phyloP scores from a whole-genome alignment of 2,329 filamentous ascomycete genomes.

The Botrytis deweyae region DNA sequence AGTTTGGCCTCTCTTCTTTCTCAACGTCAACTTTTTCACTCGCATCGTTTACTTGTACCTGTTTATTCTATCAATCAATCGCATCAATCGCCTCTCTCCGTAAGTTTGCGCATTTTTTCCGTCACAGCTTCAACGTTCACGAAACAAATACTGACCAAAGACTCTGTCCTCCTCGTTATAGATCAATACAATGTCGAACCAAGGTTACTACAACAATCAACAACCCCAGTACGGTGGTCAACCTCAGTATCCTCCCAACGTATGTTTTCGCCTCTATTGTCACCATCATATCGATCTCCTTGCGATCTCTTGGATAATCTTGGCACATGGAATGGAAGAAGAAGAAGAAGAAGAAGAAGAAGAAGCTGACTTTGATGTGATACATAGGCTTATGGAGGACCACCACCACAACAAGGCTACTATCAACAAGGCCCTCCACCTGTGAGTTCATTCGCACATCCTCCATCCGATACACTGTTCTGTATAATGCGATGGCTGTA shows the following conservation, averaged over 20 bases:
- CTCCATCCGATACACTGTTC: not conserved
- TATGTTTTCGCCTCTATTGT: slow-evolving; percentile 29
- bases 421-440: slow-evolving; percentile 27
- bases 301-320: slow-evolving; percentile 10
- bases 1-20: not conserved
- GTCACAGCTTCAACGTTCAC: not conserved
- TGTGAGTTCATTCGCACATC: slow-evolving; percentile 3
- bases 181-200: slow-evolving; percentile 25
- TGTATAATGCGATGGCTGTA: not conserved
- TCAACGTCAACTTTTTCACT: not conserved
- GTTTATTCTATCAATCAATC: slow-evolving; percentile 1
- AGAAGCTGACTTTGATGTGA: slow-evolving; percentile 19
- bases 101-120: slow-evolving; percentile 5
- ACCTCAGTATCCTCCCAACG: slow-evolving; percentile 33
- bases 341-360: slow-evolving; percentile 1
- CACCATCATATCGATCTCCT: slow-evolving; percentile 8
- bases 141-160: not conserved
- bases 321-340: slow-evolving; percentile 10
- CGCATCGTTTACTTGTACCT: not conserved
- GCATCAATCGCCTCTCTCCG: not conserved
- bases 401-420: slow-evolving; percentile 29
- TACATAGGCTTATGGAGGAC: slow-evolving; percentile 22
- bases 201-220: slow-evolving; percentile 42
- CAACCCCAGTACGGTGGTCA: slow-evolving; percentile 39
- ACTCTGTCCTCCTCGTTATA: not conserved